Conservation (phyloP, 2,329 filamentous ascomycete species). For the Fusarium mundagurra region DNA sequence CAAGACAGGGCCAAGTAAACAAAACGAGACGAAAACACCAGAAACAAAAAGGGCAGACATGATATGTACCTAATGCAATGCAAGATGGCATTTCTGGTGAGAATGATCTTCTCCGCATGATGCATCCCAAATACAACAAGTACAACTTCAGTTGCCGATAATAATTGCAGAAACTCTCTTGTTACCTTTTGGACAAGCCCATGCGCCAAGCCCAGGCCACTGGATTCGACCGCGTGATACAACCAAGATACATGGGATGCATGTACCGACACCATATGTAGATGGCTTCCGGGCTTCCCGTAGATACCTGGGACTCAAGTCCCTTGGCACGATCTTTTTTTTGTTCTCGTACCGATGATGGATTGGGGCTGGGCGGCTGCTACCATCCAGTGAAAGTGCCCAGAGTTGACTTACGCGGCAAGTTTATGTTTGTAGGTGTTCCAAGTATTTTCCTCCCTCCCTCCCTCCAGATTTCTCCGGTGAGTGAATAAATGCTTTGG, state of each 20-base stretch:
- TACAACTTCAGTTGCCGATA: background rate
- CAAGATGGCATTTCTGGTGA: background rate
- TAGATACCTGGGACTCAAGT: conserved; percentile 9
- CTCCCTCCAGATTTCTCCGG: background rate
- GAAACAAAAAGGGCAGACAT: background rate
- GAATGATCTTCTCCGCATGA: conserved; percentile 12
- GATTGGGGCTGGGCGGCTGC: conserved; percentile 14
- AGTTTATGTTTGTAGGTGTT: background rate
- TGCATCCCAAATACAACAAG: background rate
- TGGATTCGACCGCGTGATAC: conserved; percentile 22
- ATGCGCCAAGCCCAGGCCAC: conserved; percentile 22
- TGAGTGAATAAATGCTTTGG: background rate
- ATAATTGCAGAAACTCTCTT: background rate
- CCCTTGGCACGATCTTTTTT: background rate
- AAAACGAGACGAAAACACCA: conserved; percentile 12
- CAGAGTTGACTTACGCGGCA: conserved; percentile 20
- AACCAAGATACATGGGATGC: background rate
- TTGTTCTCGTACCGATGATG: conserved; percentile 19
- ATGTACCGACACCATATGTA: conserved; percentile 2
- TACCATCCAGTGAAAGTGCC: conserved; percentile 18
- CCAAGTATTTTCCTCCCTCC: conserved; percentile 11
- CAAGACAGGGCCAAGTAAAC: background rate
- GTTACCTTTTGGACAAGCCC: conserved; percentile 9
- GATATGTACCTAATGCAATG: background rate
- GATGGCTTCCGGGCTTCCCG: conserved; percentile 1